Evolutionary conservation across 495 filamentous ascomycete species (phyloP), one percentile per base, ranked within the genome.

Genomic region (Sporormia fimetaria): DNA sequence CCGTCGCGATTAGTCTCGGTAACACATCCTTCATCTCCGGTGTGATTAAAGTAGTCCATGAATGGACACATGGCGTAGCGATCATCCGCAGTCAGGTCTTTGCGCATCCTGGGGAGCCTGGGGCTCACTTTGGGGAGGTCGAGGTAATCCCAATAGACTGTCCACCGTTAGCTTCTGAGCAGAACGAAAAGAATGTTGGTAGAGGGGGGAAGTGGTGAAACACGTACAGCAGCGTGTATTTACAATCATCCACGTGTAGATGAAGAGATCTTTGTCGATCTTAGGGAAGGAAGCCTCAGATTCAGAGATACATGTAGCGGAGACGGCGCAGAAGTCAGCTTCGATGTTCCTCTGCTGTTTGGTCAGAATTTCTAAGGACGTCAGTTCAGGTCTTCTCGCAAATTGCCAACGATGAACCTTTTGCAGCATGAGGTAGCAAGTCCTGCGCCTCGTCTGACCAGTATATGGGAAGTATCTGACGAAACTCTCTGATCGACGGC

Each of bases 41-140:
- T 63, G 57, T 90, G 87, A 56, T 94, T 94, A 62, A 93, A 85
- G 42, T 87, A 78, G 63, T 94, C 87, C 2, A 84, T 76, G 44
- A 92, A 85, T 1, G 87, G 87, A 59, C 81, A 73, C 47, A 94
- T 60, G 0, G 75, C 81, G 76, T 92, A 82, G 33, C 75, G 72
- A 58, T 90, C 80, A 52, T 83, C 80, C n/a, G 47, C 49, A 8
- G 38, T 52, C 1, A 59, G 63, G 18, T 66, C 60, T 20, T 63
- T 54, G 0, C 74, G 69, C 10, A 67, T 56, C 38, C 76, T 69
- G 16, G 51, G 51, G 32, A 44, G 39, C 2, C 28, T 35, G 67
- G 62, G 32, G 14, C 33, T 38, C 67, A 62, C 14, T 63, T 66
- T n/a, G 73, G 62, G 62, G 74, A 81, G 55, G 12, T 43, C 33